phyloP scores from a whole-genome alignment of 2,329 filamentous ascomycete genomes.

The Aaosphaeria pasadenensis region DNA sequence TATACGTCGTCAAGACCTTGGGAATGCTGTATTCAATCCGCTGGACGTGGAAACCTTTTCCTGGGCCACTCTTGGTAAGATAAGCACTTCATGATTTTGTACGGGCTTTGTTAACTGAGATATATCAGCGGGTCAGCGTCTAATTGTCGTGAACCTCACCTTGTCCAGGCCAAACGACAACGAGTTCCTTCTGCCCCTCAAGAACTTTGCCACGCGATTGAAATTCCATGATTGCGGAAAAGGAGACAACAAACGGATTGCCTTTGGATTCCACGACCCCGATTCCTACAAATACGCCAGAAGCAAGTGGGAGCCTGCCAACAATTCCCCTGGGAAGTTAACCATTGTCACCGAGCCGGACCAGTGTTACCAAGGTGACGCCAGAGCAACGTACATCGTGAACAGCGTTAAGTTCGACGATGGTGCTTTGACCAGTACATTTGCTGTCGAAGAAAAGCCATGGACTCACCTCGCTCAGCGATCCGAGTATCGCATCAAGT shows the following conservation, averaged over 20 bases:
- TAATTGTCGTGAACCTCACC: slow-evolving; percentile 5
- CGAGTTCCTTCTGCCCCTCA: slow-evolving; percentile 18
- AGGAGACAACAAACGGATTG: background rate
- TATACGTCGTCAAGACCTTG: too few species aligned
- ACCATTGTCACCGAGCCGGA: slow-evolving; percentile 18
- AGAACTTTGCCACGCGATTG: slow-evolving; percentile 20
- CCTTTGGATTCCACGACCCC: background rate
- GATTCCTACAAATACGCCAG: background rate
- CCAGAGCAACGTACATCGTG: slow-evolving; percentile 21
- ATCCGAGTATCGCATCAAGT: background rate
- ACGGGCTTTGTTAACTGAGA: too few species aligned
- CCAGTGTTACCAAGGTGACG: slow-evolving; percentile 21
- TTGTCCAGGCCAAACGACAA: slow-evolving; percentile 14
- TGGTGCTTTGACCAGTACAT: background rate
- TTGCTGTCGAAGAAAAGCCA: background rate
- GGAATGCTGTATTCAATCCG: too few species aligned
- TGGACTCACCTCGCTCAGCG: background rate
- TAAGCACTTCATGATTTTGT: too few species aligned
- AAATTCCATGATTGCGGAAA: slow-evolving; percentile 19
- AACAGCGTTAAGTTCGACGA: slow-evolving; percentile 7
- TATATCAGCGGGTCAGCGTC: too few species aligned
- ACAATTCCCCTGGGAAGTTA: slow-evolving; percentile 19
- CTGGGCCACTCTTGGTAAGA: too few species aligned
- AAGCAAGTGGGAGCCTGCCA: slow-evolving; percentile 20
- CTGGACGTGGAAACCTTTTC: too few species aligned